Evolutionary conservation across 805 yeast species (phyloP).

Genomic region (Hanseniaspora singularis): DNA sequence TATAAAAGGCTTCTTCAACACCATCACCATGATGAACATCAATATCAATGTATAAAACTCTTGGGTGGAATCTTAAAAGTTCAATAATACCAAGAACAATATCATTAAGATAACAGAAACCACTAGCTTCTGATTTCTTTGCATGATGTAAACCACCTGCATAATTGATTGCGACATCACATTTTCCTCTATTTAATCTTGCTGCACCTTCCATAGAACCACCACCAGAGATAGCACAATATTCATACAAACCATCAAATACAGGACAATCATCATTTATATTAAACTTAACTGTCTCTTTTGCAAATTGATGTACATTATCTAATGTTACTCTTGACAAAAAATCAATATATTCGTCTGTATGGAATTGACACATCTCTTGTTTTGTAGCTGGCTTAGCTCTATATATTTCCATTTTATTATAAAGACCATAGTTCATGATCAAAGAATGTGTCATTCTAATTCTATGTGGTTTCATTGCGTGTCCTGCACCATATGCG

Average conservation of each 20-base stretch:
- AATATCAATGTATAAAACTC: conserved; percentile 86
- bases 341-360: conserved; percentile 94
- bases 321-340: conserved; percentile 84
- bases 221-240: conserved; percentile 79
- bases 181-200: conserved; percentile 69
- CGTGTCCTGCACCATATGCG: conserved; percentile 97
- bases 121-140: conserved; percentile 84
- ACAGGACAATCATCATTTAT: conserved; percentile 93
- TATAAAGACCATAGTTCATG: conserved; percentile 92
- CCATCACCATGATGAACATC: conserved; percentile 98
- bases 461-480: conserved; percentile 97
- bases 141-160: conserved; percentile 97
- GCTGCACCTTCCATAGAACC: conserved; percentile 90
- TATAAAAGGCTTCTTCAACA: conserved; percentile 91
- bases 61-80: conserved; percentile 73
- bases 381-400: conserved; percentile 97
- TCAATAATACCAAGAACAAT: conserved; percentile 82
- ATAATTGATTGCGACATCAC: conserved; percentile 92
- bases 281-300: conserved; percentile 78
- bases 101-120: conserved; percentile 91
- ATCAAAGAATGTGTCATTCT: conserved; percentile 96
- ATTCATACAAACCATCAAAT: conserved; percentile 89
- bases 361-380: conserved; percentile 96
- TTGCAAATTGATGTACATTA: conserved; percentile 71
- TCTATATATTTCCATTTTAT: conserved; percentile 92